Evolutionary conservation across 768 basidiomycete genomes (phyloP).

Genomic region (Suillus luteus): DNA sequence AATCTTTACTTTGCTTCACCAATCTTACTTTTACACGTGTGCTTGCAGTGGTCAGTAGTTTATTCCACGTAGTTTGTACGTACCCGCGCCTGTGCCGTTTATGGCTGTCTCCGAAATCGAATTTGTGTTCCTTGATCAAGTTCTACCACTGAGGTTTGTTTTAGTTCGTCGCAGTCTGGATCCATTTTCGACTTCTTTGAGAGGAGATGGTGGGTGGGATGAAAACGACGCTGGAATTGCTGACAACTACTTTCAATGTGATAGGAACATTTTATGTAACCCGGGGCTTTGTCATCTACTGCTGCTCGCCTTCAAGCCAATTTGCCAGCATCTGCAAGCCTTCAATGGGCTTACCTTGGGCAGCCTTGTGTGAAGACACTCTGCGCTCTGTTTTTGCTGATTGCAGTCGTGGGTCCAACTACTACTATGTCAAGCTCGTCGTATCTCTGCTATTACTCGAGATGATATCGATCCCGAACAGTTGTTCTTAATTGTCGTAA

Average conservation of each 20-base stretch:
- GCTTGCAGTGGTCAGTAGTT: slow-evolving; percentile 9
- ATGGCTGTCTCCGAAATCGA: slow-evolving; percentile 7
- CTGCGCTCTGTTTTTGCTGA: not conserved
- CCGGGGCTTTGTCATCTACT: slow-evolving; percentile 37
- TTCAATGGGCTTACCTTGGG: too few relatives aligned
- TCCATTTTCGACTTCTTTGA: slow-evolving; percentile 5
- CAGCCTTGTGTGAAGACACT: not conserved
- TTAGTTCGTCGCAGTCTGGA: not conserved
- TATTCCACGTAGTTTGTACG: slow-evolving; percentile 9
- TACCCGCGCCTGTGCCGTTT: slow-evolving; percentile 12
- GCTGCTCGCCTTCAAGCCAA: slow-evolving; percentile 8
- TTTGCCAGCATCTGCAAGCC: not conserved
- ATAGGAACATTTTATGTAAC: slow-evolving; percentile 37
- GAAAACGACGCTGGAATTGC: slow-evolving; percentile 31
- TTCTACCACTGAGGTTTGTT: not conserved
- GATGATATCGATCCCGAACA: not conserved
- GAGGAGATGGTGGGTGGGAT: slow-evolving; percentile 37
- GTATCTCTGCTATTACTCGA: not conserved
- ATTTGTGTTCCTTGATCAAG: not conserved
- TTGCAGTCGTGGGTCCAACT: not conserved
- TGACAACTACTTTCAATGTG: slow-evolving; percentile 31
- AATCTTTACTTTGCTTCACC: slow-evolving; percentile 2
- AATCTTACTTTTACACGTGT: not conserved
- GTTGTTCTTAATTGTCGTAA: not conserved
- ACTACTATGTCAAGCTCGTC: not conserved